Conservation (phyloP, 768 basidiomycete species). For the Suillus discolor region DNA sequence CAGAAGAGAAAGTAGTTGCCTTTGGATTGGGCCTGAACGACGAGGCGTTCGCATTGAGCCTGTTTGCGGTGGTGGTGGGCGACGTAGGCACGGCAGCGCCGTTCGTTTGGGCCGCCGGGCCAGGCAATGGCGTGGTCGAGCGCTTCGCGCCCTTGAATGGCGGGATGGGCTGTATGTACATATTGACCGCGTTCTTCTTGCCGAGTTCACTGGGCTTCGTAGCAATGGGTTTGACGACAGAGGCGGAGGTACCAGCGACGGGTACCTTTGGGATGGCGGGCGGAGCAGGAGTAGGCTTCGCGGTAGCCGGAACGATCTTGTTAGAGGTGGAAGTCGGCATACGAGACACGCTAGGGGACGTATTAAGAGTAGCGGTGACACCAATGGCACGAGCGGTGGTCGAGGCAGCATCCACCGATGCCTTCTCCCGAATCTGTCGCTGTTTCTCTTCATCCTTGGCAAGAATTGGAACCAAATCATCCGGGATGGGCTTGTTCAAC, state of each 20-base stretch:
- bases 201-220: slow-evolving; percentile 33
- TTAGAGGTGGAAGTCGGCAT: slow-evolving; percentile 33
- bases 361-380: slow-evolving; percentile 39
- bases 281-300: slow-evolving; percentile 32
- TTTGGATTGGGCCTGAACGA: slow-evolving; percentile 90
- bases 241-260: slow-evolving; percentile 19
- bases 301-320: slow-evolving; percentile 29
- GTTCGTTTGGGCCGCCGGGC: slow-evolving; percentile 22
- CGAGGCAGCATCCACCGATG: slow-evolving; percentile 66
- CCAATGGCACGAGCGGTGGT: slow-evolving; percentile 71
- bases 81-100: slow-evolving; percentile 47
- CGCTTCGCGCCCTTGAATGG: slow-evolving; percentile 77
- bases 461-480: slow-evolving; percentile 89
- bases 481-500: slow-evolving; percentile 95
- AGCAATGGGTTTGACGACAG: slow-evolving; percentile 32
- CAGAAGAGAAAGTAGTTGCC: slow-evolving; percentile 75
- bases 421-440: slow-evolving; percentile 77
- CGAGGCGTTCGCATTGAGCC: slow-evolving; percentile 86
- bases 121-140: slow-evolving; percentile 26
- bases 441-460: slow-evolving; percentile 95
- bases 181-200: slow-evolving; percentile 54
- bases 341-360: slow-evolving; percentile 51
- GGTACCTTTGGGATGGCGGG: slow-evolving; percentile 29
- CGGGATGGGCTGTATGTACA: slow-evolving; percentile 90
- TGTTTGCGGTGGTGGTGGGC: slow-evolving; percentile 55